phyloP scores from a whole-genome alignment of 768 basidiomycete genomes.

The Lentinula raphanica region DNA sequence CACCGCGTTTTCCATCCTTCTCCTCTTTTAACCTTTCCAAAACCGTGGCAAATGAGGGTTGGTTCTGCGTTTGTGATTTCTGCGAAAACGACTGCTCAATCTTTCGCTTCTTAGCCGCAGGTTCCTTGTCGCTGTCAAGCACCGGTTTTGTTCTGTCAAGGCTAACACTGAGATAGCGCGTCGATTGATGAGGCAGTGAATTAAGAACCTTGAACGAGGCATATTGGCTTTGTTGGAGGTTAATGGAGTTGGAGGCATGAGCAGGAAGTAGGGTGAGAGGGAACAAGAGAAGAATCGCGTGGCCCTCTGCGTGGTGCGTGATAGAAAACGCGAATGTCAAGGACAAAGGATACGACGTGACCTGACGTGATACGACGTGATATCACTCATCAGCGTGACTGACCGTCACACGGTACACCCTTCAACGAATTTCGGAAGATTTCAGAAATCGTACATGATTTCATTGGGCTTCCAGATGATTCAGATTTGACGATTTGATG shows the following conservation, averaged over 20 bases:
- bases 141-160: conserved; percentile 19
- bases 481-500: too few relatives aligned
- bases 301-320: background rate
- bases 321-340: background rate
- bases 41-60: conserved; percentile 55
- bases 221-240: background rate
- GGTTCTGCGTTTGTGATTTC: conserved; percentile 35
- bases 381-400: too few relatives aligned
- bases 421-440: too few relatives aligned
- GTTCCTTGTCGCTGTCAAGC: conserved; percentile 22
- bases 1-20: conserved; percentile 16
- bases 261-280: background rate
- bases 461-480: too few relatives aligned
- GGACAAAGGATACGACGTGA: background rate
- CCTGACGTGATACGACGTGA: background rate
- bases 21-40: conserved; percentile 58
- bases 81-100: conserved; percentile 35
- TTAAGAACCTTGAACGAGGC: background rate
- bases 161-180: background rate
- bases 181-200: background rate
- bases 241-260: background rate
- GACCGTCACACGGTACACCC: too few relatives aligned
- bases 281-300: background rate
- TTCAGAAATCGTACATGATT: too few relatives aligned
- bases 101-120: conserved; percentile 52